phyloP scores from a whole-genome alignment of 306 rosid species.

The Prunus mume region DNA sequence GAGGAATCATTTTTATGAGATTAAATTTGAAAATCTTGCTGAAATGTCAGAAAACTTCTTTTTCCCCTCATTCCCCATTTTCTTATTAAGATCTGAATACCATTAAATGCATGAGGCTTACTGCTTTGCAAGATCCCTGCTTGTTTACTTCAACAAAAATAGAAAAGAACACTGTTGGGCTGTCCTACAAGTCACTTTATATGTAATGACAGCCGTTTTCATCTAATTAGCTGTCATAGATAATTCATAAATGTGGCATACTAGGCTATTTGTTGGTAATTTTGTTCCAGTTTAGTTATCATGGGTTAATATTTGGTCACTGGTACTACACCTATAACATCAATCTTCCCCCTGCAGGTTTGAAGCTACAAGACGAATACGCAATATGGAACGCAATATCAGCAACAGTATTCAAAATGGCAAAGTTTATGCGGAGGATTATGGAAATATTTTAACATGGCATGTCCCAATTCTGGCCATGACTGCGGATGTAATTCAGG shows the following conservation, averaged over 20 bases:
- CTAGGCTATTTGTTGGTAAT: background rate
- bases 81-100: too few species aligned
- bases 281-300: background rate
- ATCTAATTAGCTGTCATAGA: background rate
- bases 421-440: slow-evolving; percentile 38
- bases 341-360: slow-evolving; percentile 41
- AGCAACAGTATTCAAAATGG: slow-evolving; percentile 31
- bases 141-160: background rate
- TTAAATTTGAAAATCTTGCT: background rate
- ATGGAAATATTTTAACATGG: slow-evolving; percentile 40
- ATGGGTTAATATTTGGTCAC: background rate
- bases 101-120: too few species aligned
- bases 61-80: too few species aligned
- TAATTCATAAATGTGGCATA: background rate
- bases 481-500: slow-evolving; percentile 97
- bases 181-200: slow-evolving; percentile 9
- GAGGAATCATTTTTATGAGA: background rate
- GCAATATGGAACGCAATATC: slow-evolving; percentile 51
- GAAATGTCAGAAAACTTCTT: background rate
- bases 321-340: background rate
- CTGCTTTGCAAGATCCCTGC: background rate
- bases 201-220: background rate
- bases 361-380: slow-evolving; percentile 68
- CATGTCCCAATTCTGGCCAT: slow-evolving; percentile 84
- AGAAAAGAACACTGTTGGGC: background rate